Conservation (phyloP, 1,284 basidiomycete species). For the Apiotrichum siamense region DNA sequence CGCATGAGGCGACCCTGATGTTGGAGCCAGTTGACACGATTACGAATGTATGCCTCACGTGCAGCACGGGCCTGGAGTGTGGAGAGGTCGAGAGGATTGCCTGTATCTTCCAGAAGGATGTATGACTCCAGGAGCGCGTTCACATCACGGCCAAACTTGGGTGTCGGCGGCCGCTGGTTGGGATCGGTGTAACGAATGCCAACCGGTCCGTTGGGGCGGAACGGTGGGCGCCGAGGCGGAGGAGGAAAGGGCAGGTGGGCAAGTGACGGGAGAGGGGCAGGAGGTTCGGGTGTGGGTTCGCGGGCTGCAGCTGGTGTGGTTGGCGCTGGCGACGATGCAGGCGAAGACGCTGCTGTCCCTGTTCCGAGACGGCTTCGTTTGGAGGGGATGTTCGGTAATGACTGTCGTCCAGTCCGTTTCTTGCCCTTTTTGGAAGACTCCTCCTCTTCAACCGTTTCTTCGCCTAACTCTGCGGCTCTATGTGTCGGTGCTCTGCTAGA, state of each 20-base stretch:
- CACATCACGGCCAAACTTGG: slow-evolving; percentile 55
- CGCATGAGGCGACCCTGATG: slow-evolving; percentile 43
- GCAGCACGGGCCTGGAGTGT: slow-evolving; percentile 51
- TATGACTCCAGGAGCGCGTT: slow-evolving; percentile 59
- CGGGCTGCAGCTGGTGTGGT: not conserved
- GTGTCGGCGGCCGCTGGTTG: slow-evolving; percentile 56
- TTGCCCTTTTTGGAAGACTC: slow-evolving; percentile 21
- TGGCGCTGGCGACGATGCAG: slow-evolving; percentile 12
- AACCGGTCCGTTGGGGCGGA: slow-evolving; percentile 64
- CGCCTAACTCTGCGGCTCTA: not conserved
- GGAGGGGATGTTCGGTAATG: slow-evolving; percentile 22
- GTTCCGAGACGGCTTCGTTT: slow-evolving; percentile 11
- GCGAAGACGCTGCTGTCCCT: slow-evolving; percentile 9
- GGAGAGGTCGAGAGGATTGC: slow-evolving; percentile 46
- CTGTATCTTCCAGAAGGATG: slow-evolving; percentile 52
- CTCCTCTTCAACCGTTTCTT: not conserved
- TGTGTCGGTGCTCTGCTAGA: slow-evolving; percentile 21
- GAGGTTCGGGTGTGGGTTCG: slow-evolving; percentile 12
- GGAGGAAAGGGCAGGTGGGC: slow-evolving; percentile 34
- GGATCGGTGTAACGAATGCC: slow-evolving; percentile 57
- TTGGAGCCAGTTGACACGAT: slow-evolving; percentile 52
- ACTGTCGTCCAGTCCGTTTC: slow-evolving; percentile 22
- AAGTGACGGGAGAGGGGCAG: slow-evolving; percentile 31
- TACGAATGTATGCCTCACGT: slow-evolving; percentile 52
- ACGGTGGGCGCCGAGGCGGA: slow-evolving; percentile 47